A percentile compares a stretch with the other conserved stretches of the same genome.
Conservation (phyloP, 768 basidiomycete genomes). For the Phylloporus sp. region DNA sequence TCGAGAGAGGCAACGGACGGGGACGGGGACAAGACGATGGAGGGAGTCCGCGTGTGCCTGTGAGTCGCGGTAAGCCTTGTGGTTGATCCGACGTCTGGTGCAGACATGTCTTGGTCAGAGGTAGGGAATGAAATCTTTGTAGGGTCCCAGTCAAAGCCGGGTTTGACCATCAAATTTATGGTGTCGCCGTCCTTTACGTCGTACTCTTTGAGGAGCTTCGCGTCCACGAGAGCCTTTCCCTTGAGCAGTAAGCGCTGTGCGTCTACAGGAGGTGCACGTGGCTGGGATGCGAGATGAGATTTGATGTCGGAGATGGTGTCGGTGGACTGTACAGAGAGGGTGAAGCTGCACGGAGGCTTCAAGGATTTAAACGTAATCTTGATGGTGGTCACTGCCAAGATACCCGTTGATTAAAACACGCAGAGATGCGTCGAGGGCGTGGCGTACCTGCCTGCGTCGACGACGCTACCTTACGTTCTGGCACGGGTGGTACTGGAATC, state of each 20-base stretch:
- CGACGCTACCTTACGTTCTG: constrained; percentile 43
- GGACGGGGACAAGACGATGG: constrained; percentile 74
- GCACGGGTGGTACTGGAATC: constrained; percentile 60
- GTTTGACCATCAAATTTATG: constrained; percentile 84
- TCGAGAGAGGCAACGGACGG: constrained; percentile 47
- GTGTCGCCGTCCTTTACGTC: constrained; percentile 74
- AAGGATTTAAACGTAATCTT: constrained; percentile 84
- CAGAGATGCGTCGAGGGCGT: neutral
- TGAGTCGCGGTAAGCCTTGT: constrained; percentile 30
- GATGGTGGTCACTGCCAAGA: constrained; percentile 33
- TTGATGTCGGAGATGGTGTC: constrained; percentile 84
- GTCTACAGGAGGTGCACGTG: constrained; percentile 72
- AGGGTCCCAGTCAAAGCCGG: constrained; percentile 65
- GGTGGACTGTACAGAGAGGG: constrained; percentile 70
- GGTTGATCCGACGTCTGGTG: constrained; percentile 18
- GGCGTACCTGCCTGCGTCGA: constrained; percentile 31
- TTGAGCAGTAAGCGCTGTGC: constrained; percentile 85
- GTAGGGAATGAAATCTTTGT: constrained; percentile 32
- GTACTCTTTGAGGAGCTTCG: constrained; percentile 90
- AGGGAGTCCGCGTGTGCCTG: constrained; percentile 66
- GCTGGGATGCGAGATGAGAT: constrained; percentile 59
- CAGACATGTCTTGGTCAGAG: constrained; percentile 17
- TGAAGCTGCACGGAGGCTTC: constrained; percentile 79
- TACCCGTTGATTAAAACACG: constrained; percentile 10
- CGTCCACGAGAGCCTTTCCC: constrained; percentile 90